Evolutionary conservation across 768 basidiomycete species (phyloP), one percentile per base, ranked within the genome.

Genomic region (Mycena rosella): DNA sequence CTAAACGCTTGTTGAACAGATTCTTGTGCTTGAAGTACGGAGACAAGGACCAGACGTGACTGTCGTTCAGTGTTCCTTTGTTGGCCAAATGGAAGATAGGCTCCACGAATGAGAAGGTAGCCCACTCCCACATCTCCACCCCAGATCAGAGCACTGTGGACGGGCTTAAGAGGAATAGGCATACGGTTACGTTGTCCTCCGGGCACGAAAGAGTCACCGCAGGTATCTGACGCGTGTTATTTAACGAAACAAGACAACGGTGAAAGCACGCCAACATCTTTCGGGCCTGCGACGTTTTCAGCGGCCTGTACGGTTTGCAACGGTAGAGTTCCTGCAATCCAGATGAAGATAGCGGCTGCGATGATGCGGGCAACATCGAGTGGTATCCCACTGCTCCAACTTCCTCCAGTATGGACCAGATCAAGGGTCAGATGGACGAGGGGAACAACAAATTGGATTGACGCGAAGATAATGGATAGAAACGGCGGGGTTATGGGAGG

Each of bases 1-100:
- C 79, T 36, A 91, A 74, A 68, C 82, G 88, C 75, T 91, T 92
- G 44, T 77, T 81, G 75, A 91, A 92, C 15, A 92, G 79, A 71
- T 89, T 91, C 70, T 86, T 87, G 74, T 92, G 90, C 29, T 81
- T 82, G 76, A 92, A 90, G 67, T 85, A 90, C 0, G 91, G 91
- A 4, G 90, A 91, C 32, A 92, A 79, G 14, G 74, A 77, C 90
- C 91, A 92, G 9, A 91, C 86, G 73, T 92, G 85, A 14, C 42
- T 63, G 42, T 85, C 85, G 34, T 85, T 78, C 26, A 86, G 75
- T 8, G 89, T 90, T 59, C 85, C 80, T 45, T 78, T 77, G 64
- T 76, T 81, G 0, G 89, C 87, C 22, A 90, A 75, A 54, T 80
- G 73, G 67, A 91, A 83, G 26, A 92, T 79, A 5, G 91, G 91